phyloP scores from a whole-genome alignment of 352 stramenopile genomes.

The Pythium grandisporangium region DNA sequence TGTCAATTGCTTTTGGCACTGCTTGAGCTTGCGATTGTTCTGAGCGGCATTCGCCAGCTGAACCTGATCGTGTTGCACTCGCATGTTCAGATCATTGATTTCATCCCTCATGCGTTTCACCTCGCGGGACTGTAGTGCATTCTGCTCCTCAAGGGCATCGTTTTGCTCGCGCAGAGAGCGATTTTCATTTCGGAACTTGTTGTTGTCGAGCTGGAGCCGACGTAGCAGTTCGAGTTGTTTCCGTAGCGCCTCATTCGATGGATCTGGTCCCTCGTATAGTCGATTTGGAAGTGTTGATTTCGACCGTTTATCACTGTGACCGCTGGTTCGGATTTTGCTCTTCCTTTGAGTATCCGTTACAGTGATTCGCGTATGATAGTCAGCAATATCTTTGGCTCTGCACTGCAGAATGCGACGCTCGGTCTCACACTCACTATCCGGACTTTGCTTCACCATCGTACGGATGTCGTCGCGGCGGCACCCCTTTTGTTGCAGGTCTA shows the following conservation, averaged over 20 bases:
- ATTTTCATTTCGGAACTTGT: constrained; percentile 48
- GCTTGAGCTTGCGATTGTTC: constrained; percentile 33
- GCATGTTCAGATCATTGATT: constrained; percentile 15
- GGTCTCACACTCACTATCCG: not conserved
- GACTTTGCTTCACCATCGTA: not conserved
- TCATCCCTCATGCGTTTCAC: constrained; percentile 37
- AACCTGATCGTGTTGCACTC: constrained; percentile 27
- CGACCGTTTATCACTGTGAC: too few relatives aligned
- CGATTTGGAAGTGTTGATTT: too few relatives aligned
- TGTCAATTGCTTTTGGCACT: constrained; percentile 27
- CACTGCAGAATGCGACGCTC: constrained; percentile 5
- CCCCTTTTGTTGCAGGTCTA: constrained; percentile 5
- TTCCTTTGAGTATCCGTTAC: too few relatives aligned
- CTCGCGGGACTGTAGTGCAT: constrained; percentile 30
- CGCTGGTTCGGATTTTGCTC: too few relatives aligned
- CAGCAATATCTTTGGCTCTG: constrained; percentile 11
- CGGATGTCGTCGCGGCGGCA: not conserved
- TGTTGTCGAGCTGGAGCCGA: constrained; percentile 63
- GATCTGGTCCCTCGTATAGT: constrained; percentile 35
- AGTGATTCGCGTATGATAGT: constrained; percentile 10
- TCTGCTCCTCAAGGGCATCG: constrained; percentile 28
- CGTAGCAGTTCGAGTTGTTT: constrained; percentile 64
- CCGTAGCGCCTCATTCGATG: constrained; percentile 51
- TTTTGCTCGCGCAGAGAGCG: constrained; percentile 34
- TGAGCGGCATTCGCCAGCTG: constrained; percentile 20